phyloP scores from a whole-genome alignment of 2,329 filamentous ascomycete genomes.

The Xylaria sp. region DNA sequence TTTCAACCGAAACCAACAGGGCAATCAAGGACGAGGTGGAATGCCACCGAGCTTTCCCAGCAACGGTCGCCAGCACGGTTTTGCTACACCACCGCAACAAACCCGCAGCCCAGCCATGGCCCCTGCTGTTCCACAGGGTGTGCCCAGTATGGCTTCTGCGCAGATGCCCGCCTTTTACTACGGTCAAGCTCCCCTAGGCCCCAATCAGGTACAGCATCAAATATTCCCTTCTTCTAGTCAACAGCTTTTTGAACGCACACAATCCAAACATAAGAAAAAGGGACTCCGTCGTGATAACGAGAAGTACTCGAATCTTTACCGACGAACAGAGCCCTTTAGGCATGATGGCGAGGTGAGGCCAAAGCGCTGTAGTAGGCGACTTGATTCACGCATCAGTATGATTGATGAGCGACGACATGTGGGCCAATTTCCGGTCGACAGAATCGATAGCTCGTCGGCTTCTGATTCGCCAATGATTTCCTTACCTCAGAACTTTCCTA shows the following conservation, averaged over 20 bases:
- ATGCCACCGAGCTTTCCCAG: slow-evolving; percentile 59
- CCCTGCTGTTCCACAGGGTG: slow-evolving; percentile 74
- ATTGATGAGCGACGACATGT: slow-evolving; percentile 39
- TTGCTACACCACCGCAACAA: slow-evolving; percentile 58
- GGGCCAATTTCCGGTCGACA: slow-evolving; percentile 35
- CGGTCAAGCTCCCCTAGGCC: slow-evolving; percentile 64
- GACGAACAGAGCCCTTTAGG: slow-evolving; percentile 53
- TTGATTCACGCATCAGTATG: slow-evolving; percentile 50
- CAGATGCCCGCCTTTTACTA: slow-evolving; percentile 69
- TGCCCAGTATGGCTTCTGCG: slow-evolving; percentile 71
- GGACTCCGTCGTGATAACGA: slow-evolving; percentile 58
- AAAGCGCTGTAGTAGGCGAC: slow-evolving; percentile 59
- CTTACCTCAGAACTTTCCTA: slow-evolving; percentile 46
- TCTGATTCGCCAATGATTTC: slow-evolving; percentile 41
- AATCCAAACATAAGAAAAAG: slow-evolving; percentile 56
- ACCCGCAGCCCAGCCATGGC: slow-evolving; percentile 56
- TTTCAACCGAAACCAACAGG: slow-evolving; percentile 53
- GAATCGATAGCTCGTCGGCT: slow-evolving; percentile 35
- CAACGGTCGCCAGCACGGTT: slow-evolving; percentile 51
- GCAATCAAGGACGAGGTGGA: slow-evolving; percentile 61
- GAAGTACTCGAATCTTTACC: slow-evolving; percentile 55
- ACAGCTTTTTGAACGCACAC: slow-evolving; percentile 49
- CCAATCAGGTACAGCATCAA: slow-evolving; percentile 66
- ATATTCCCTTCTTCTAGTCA: slow-evolving; percentile 60
- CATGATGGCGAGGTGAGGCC: slow-evolving; percentile 51